These are phyloP conservation scores for Fusarium tjaetaba DNA, from an alignment of 2,329 filamentous ascomycete species.

Conservation along the genomic window DNA sequence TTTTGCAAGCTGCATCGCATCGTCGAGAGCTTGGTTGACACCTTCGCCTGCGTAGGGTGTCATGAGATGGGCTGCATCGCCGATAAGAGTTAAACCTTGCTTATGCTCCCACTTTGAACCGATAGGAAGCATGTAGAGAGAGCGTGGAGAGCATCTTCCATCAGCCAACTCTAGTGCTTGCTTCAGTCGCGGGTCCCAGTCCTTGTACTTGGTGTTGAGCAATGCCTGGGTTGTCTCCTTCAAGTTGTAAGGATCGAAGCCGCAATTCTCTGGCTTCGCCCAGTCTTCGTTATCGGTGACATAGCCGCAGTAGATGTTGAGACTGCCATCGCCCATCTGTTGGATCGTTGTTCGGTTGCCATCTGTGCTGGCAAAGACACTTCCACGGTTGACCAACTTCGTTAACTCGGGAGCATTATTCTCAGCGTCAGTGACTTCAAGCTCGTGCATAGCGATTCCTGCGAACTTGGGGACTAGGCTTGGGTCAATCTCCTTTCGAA, in stretches of 20 bases:
- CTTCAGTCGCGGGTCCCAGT: slow-evolving; percentile 56
- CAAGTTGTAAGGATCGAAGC: slow-evolving; percentile 55
- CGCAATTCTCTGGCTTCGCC: slow-evolving; percentile 51
- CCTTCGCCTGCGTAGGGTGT: slow-evolving; percentile 67
- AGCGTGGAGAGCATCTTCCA: slow-evolving; percentile 52
- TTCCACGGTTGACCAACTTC: slow-evolving; percentile 59
- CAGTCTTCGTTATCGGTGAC: slow-evolving; percentile 53
- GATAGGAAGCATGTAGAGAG: slow-evolving; percentile 64
- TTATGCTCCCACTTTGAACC: slow-evolving; percentile 59
- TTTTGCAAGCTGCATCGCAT: slow-evolving; percentile 60
- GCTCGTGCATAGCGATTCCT: slow-evolving; percentile 55
- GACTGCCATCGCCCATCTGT: slow-evolving; percentile 59
- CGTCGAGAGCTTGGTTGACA: slow-evolving; percentile 66
- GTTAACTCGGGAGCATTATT: slow-evolving; percentile 54
- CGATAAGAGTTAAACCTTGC: slow-evolving; percentile 63
- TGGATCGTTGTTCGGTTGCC: slow-evolving; percentile 53
- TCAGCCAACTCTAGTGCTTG: slow-evolving; percentile 54
- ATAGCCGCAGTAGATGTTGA: slow-evolving; percentile 53
- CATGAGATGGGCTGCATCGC: slow-evolving; percentile 70
- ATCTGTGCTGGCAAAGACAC: slow-evolving; percentile 55
- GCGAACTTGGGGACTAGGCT: slow-evolving; percentile 56
- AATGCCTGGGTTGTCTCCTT: slow-evolving; percentile 52
- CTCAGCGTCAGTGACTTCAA: slow-evolving; percentile 55
- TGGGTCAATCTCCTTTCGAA: slow-evolving; percentile 47
- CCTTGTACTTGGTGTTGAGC: slow-evolving; percentile 47